Evolutionary conservation across 176 grass and related monocot genomes (phyloP), one percentile per base, ranked within the genome.

Genomic region (Musa schizocarpa): DNA sequence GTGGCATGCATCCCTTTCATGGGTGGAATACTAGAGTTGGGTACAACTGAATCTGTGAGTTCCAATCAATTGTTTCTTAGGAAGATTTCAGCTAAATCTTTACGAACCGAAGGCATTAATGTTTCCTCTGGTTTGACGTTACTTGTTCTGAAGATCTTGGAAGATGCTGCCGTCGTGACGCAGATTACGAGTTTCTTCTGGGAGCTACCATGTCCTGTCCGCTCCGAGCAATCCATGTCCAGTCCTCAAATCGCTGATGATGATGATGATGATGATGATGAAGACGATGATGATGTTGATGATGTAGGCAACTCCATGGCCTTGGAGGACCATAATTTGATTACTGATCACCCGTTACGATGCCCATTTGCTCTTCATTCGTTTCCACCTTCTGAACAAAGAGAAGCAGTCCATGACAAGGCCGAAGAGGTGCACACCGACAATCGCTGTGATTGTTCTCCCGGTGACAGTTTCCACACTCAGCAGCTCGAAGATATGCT

Each of bases 11-110:
- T 91, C 23, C 88, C 95, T 1, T 78, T 91, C 13, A 91, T 98
- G 90, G 27, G 48, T 23, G 95, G 95, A 11, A 80, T 98, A 10
- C 86, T 98, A 9, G 95, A 98, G 75, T 79, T 98, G 1, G 95
- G 95, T 29, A 93, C 90, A 10, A 87, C 86, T 68, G 86, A 87
- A 68, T 23, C 53, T 12, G 95, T 98, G 70, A 72, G 82, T 77
- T 85, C 22, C 0, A 68, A 54, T 59, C 23, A 20, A 27, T 53
- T 66, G 9, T 34, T 52, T 65, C 13, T 24, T 52, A 49, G 11
- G 14, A 10, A 52, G 14, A 48, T 49, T 59, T 27, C 53, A 9
- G 8, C 23, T 29, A 56, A 11, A 57, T 16, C n/a, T 74, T 58
- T 57, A 8, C 24, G 2, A 43, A 27, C 50, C 17, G 17, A 9